Evolutionary conservation across 1,139 yeast genomes (phyloP).

Genomic region (Blastobotrys buckinghamii): DNA sequence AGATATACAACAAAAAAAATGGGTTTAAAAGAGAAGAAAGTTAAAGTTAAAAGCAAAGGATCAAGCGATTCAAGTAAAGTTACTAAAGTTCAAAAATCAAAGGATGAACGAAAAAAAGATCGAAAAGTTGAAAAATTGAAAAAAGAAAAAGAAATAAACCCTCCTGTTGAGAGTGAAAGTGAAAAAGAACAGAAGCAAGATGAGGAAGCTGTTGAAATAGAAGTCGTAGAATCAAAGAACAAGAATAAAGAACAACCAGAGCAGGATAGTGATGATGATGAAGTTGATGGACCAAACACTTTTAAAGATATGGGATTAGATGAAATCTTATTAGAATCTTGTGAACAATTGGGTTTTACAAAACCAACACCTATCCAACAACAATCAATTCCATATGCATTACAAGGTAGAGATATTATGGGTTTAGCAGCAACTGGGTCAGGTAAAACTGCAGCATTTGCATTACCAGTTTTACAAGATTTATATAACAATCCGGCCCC

Average conservation of each 20-base stretch:
- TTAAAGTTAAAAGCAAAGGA: background rate
- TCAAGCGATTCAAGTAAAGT: slow-evolving; percentile 4
- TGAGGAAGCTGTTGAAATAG: slow-evolving; percentile 4
- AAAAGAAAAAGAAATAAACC: background rate
- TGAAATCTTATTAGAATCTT: slow-evolving; percentile 68
- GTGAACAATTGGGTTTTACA: slow-evolving; percentile 69
- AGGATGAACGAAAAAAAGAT: slow-evolving; percentile 3
- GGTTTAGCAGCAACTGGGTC: slow-evolving; percentile 99
- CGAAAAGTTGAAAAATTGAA: slow-evolving; percentile 1
- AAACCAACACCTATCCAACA: slow-evolving; percentile 94
- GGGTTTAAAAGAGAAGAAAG: background rate
- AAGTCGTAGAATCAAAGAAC: background rate
- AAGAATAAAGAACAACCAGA: background rate
- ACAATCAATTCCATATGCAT: slow-evolving; percentile 86
- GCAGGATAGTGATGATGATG: slow-evolving; percentile 8
- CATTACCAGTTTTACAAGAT: slow-evolving; percentile 84
- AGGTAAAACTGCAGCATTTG: slow-evolving; percentile 97
- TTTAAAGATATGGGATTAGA: slow-evolving; percentile 56
- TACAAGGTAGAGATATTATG: slow-evolving; percentile 90
- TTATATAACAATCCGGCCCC: slow-evolving; percentile 87
- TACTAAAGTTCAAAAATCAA: slow-evolving; percentile 7
- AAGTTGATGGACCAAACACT: slow-evolving; percentile 14
- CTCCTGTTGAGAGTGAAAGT: background rate
- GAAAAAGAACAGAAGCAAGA: background rate
- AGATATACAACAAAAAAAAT: background rate